phyloP scores from a whole-genome alignment of 2,329 filamentous ascomycete genomes.

The Fusarium globosum region DNA sequence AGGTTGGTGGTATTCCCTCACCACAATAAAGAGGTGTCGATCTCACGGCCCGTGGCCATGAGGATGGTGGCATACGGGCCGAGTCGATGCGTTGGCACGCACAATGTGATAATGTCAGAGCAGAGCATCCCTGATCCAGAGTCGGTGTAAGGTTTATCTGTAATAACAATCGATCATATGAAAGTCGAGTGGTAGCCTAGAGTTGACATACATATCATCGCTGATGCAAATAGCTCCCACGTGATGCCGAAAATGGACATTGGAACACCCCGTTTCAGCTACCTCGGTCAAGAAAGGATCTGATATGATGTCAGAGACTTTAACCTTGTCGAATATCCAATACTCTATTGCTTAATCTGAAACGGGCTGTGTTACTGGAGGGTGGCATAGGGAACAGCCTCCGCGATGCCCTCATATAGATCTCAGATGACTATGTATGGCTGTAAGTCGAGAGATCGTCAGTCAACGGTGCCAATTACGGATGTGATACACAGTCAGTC shows the following conservation, averaged over 20 bases:
- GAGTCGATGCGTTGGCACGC: constrained; percentile 29
- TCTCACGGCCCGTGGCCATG: constrained; percentile 25
- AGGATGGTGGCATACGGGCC: constrained; percentile 21
- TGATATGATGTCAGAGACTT: constrained; percentile 17
- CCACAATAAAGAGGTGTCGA: constrained; percentile 25
- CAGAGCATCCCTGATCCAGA: neutral
- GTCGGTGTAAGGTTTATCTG: constrained; percentile 2
- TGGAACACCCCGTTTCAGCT: neutral
- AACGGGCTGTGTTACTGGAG: constrained; percentile 6
- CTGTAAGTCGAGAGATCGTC: neutral
- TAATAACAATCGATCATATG: constrained; percentile 1
- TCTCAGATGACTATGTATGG: constrained; percentile 11
- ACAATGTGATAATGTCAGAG: constrained; percentile 25
- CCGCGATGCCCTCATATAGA: neutral
- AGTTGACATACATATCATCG: neutral
- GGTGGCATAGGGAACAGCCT: neutral
- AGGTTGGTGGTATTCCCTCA: constrained; percentile 19
- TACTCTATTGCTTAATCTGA: constrained; percentile 5
- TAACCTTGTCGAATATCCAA: neutral
- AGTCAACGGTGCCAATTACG: constrained; percentile 10
- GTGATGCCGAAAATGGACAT: constrained; percentile 21
- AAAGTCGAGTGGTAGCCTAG: constrained; percentile 9
- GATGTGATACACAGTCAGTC: neutral
- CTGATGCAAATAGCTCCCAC: constrained; percentile 1
- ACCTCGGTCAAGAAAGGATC: constrained; percentile 17